A percentile compares a stretch with the other conserved stretches of the same genome.
These are phyloP conservation scores for Daldinia sp. DNA, from an alignment of 2,329 filamentous ascomycete species.

Conservation along the genomic window DNA sequence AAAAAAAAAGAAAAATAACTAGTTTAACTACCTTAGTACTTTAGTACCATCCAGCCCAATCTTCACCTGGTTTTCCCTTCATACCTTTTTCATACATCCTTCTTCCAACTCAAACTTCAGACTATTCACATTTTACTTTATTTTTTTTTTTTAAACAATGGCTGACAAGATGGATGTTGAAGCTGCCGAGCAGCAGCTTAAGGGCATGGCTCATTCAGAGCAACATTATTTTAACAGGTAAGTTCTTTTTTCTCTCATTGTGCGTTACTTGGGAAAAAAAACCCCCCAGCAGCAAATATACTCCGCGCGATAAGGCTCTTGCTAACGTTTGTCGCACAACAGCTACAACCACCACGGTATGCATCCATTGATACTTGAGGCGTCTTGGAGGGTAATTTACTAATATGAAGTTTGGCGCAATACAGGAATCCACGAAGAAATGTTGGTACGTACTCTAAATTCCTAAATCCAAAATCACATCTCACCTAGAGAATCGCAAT, in stretches of 20 bases:
- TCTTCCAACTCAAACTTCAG: slow-evolving; percentile 17
- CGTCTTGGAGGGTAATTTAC: slow-evolving; percentile 16
- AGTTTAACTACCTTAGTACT: slow-evolving; percentile 2
- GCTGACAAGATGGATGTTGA: slow-evolving; percentile 65
- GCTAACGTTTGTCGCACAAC: slow-evolving; percentile 36
- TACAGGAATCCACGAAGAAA: slow-evolving; percentile 93
- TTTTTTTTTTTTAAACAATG: slow-evolving; percentile 33
- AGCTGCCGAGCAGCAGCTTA: slow-evolving; percentile 69
- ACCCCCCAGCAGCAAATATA: background rate
- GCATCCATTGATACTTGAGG: slow-evolving; percentile 36
- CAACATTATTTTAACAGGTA: slow-evolving; percentile 99
- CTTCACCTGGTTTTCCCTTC: too few species aligned
- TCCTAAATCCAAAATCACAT: slow-evolving; percentile 23
- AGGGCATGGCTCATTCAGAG: slow-evolving; percentile 88
- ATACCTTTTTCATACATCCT: slow-evolving; percentile 2
- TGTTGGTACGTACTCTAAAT: slow-evolving; percentile 76
- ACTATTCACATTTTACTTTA: slow-evolving; percentile 8
- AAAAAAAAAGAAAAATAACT: slow-evolving; percentile 24
- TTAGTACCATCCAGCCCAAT: slow-evolving; percentile 23
- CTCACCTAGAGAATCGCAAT: slow-evolving; percentile 10
- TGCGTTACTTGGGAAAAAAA: too few species aligned
- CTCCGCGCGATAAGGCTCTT: slow-evolving; percentile 18
- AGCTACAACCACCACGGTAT: slow-evolving; percentile 99
- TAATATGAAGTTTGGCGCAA: slow-evolving; percentile 32
- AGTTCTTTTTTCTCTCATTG: slow-evolving; percentile 43